phyloP scores from a whole-genome alignment of 148 eudicot genomes.

The Spergularia marina region DNA sequence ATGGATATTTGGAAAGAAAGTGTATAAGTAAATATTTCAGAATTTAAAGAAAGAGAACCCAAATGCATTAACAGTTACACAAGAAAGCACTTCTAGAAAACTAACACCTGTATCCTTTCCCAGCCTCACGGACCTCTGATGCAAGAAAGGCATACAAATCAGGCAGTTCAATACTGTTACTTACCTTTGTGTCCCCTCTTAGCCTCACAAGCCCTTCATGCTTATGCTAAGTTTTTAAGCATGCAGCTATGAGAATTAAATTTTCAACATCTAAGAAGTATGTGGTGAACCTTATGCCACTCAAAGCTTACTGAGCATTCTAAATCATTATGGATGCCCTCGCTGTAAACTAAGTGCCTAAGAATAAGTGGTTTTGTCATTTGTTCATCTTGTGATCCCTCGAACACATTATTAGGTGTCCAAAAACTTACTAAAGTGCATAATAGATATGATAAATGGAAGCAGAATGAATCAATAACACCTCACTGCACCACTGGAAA shows the following conservation, averaged over 20 bases:
- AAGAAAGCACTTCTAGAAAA: background rate
- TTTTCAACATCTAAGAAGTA: background rate
- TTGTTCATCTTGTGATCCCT: background rate
- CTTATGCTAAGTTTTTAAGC: background rate
- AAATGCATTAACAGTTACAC: background rate
- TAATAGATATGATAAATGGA: background rate
- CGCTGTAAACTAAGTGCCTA: background rate
- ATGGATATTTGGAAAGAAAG: background rate
- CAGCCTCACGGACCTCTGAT: too few species aligned
- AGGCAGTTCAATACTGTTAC: too few species aligned
- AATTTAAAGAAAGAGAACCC: background rate
- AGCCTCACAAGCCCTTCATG: too few species aligned
- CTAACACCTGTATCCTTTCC: background rate
- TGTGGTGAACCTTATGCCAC: background rate
- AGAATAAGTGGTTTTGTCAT: background rate
- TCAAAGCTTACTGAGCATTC: background rate
- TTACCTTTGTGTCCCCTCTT: too few species aligned
- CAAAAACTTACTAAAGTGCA: background rate
- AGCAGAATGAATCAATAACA: background rate
- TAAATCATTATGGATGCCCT: background rate
- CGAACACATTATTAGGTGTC: background rate
- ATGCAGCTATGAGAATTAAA: background rate
- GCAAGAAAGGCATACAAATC: too few species aligned
- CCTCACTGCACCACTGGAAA: background rate
- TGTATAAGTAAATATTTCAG: background rate